phyloP scores from a whole-genome alignment of 2,329 filamentous ascomycete species.

The Exophiala lecanii-corni region DNA sequence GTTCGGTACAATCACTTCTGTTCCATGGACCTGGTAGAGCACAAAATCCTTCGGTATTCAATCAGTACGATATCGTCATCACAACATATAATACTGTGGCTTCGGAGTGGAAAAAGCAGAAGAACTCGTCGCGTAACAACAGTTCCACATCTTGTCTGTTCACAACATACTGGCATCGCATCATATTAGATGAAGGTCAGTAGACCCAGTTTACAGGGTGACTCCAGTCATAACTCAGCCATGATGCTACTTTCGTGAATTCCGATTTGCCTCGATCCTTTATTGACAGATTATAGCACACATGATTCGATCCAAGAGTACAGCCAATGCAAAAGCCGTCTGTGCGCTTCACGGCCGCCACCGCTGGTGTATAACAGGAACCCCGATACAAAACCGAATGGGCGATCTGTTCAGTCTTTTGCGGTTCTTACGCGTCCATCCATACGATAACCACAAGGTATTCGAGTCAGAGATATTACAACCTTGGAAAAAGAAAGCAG shows the following conservation, averaged over 20 bases:
- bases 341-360: conserved; percentile 34
- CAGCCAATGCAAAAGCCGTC: conserved; percentile 35
- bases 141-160: conserved; percentile 29
- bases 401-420: conserved; percentile 42
- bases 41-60: conserved; percentile 7
- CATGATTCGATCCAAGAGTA: conserved; percentile 36
- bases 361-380: conserved; percentile 48
- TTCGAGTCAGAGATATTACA: conserved; percentile 39
- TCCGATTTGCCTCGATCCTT: not conserved
- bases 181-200: conserved; percentile 40
- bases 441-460: conserved; percentile 36
- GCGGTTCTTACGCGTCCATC: conserved; percentile 41
- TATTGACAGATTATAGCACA: conserved; percentile 33
- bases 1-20: conserved; percentile 22
- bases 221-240: not conserved
- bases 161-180: conserved; percentile 34
- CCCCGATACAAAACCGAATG: conserved; percentile 46
- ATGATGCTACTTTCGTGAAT: not conserved
- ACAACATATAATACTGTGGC: conserved; percentile 43
- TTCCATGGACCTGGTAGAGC: not conserved
- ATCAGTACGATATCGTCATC: conserved; percentile 30
- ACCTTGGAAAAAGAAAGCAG: conserved; percentile 7
- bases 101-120: conserved; percentile 32
- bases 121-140: not conserved
- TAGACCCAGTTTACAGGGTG: not conserved